Percentiles rank a stretch among this genome's conserved stretches.
Evolutionary conservation across 2,329 filamentous ascomycete genomes (phyloP).

Genomic region (Penicillium brasilianum): DNA sequence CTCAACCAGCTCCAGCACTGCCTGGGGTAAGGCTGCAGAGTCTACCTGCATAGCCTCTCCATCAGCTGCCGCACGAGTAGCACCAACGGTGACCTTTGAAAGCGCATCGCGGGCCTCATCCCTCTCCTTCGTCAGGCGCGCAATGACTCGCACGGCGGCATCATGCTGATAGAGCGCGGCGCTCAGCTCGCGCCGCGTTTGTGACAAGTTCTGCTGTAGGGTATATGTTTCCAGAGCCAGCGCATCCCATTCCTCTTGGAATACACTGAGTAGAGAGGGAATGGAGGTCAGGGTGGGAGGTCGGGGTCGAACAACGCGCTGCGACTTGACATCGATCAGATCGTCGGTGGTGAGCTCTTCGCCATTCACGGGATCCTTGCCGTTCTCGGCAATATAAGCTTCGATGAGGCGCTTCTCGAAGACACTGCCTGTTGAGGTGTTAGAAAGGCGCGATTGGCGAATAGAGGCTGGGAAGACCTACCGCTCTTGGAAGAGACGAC

Average conservation of each 20-base stretch:
- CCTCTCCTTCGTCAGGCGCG: conserved; percentile 83
- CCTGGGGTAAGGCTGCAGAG: conserved; percentile 73
- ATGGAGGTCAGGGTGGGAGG: conserved; percentile 95
- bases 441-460: conserved; percentile 32
- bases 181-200: conserved; percentile 90
- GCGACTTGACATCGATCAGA: conserved; percentile 82
- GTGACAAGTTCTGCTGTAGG: conserved; percentile 83
- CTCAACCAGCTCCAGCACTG: conserved; percentile 74
- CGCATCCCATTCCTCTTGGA: conserved; percentile 98
- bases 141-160: conserved; percentile 94
- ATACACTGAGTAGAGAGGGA: conserved; percentile 87
- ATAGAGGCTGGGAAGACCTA: conserved; percentile 52
- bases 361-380: conserved; percentile 87
- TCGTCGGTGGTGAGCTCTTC: conserved; percentile 84
- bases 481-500: conserved; percentile 95
- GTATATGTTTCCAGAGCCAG: conserved; percentile 90
- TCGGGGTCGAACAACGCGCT: conserved; percentile 82
- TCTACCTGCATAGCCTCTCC: conserved; percentile 96
- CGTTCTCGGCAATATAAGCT: conserved; percentile 90
- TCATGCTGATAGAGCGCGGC: conserved; percentile 96
- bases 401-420: conserved; percentile 96
- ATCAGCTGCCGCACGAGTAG: conserved; percentile 54
- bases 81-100: conserved; percentile 78
- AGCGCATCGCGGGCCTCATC: conserved; percentile 91
- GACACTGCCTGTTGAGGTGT: conserved; percentile 68